Evolutionary conservation across 192 early-diverging fungal genomes (phyloP).

Genomic region (Diversispora epigaea): DNA sequence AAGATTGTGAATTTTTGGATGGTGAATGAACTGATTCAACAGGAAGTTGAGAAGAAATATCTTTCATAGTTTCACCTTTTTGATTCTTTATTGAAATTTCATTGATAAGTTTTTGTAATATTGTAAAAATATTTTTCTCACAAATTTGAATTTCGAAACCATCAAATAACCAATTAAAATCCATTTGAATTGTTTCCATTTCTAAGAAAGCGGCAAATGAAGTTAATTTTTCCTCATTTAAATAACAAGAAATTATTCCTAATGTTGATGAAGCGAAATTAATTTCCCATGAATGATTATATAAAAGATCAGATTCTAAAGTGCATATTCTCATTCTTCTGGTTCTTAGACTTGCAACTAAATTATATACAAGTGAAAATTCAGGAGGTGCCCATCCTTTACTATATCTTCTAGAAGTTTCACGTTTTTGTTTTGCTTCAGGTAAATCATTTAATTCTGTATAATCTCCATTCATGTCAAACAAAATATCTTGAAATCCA

Average conservation of each 20-base stretch:
- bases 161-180: slow-evolving; percentile 7
- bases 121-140: background rate
- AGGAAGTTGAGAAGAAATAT: too few species aligned
- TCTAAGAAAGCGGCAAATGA: slow-evolving; percentile 6
- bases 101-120: slow-evolving; percentile 5
- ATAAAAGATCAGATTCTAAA: slow-evolving; percentile 6
- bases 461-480: slow-evolving; percentile 30
- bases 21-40: background rate
- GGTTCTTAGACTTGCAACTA: slow-evolving; percentile 21
- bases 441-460: slow-evolving; percentile 20
- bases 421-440: background rate
- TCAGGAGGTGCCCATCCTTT: slow-evolving; percentile 15
- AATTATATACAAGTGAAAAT: slow-evolving; percentile 31
- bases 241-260: background rate
- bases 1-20: background rate
- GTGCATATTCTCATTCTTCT: slow-evolving; percentile 19
- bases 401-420: slow-evolving; percentile 17
- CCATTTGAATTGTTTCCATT: slow-evolving; percentile 11
- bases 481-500: slow-evolving; percentile 25
- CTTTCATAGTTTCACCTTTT: background rate
- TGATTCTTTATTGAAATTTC: background rate
- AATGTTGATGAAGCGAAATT: background rate
- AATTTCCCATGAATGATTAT: slow-evolving; percentile 24
- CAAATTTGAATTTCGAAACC: slow-evolving; percentile 12
- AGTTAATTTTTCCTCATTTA: background rate